A percentile compares a stretch with the other conserved stretches of the same genome.
These are phyloP conservation scores for Eucalyptus pauciflora DNA, from an alignment of 345 rosid genomes.

Conservation along the genomic window DNA sequence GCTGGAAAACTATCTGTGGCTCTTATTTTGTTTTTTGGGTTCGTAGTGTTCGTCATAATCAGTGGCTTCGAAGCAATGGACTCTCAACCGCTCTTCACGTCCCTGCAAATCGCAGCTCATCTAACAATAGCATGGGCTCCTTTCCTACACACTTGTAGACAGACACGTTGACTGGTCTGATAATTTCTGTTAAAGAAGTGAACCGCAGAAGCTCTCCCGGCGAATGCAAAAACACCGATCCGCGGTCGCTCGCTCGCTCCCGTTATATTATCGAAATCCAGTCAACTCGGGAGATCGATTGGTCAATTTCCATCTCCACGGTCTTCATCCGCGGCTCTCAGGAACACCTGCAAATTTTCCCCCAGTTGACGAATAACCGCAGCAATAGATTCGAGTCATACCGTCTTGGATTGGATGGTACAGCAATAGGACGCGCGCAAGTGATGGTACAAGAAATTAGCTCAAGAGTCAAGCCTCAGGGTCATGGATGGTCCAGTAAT, in stretches of 20 bases:
- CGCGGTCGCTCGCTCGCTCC: background rate
- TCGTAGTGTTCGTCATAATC: background rate
- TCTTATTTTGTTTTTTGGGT: no score
- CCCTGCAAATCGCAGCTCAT: background rate
- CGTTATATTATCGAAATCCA: background rate
- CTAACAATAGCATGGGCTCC: background rate
- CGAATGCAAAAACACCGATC: background rate
- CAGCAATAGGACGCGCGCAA: background rate
- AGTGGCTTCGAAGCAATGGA: background rate
- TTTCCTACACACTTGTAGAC: background rate
- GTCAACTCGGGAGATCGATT: background rate
- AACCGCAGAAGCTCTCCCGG: background rate
- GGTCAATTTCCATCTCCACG: background rate
- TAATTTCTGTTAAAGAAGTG: background rate
- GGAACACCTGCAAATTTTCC: background rate
- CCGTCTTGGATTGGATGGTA: background rate
- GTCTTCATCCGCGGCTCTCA: background rate
- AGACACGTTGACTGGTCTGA: background rate
- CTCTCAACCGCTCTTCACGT: background rate
- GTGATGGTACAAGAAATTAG: background rate
- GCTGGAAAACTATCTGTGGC: no score
- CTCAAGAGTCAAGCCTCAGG: no score
- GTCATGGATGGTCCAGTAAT: no score
- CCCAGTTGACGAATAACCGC: background rate
- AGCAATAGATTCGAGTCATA: background rate